Evolutionary conservation across 2,329 filamentous ascomycete species (phyloP), one percentile per base, ranked within the genome.

Genomic region (Fusarium robinianum): DNA sequence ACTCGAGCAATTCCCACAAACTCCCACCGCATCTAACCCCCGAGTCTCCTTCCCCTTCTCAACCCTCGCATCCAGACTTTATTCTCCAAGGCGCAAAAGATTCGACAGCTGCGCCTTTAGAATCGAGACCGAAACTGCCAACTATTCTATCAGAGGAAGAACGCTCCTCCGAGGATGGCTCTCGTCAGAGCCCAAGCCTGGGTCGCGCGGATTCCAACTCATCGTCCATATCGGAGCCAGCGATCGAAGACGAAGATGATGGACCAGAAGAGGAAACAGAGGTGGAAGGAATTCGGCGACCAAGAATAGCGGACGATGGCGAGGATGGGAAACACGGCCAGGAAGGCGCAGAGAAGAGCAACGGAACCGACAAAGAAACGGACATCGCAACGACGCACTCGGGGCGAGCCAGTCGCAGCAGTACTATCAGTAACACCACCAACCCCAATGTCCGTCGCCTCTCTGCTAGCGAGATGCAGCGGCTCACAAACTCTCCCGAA

Each of bases 391-490:
- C 53, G 5, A 41, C 47, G 2, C 46, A 41, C 6, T 52, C 56
- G 27, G 52, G 54, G 1, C 54, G 58, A 8, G 53, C 62, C 23
- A 60, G 61, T 31, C 60, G 60, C 15, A 67, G 61, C 49, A 63
- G 57, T 25, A 57, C 66, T 19, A 58, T 63, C 34, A 63, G 56
- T 43, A 66, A 61, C 44, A 54, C 59, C 5, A 52, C 51, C 21
- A 71, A 67, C 49, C 63, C 68, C 27, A 75, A 68, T 33, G 66
- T 81, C 32, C 73, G 77, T 41, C 75, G 78, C 24, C 69, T 84
- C 17, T 81, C 80, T 0, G 77, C 77, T 6, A 76, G 72, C 24
- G 78, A 82, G 57, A 81, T 84, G 61, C 75, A 80, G 39, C 76
- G 80, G 46, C 65, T 85, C 46, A 75, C 78, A 10, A 75, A 73